Percentiles rank a stretch among this genome's conserved stretches.
phyloP scores from a whole-genome alignment of 805 yeast species.

The Danielia reshetovae region DNA sequence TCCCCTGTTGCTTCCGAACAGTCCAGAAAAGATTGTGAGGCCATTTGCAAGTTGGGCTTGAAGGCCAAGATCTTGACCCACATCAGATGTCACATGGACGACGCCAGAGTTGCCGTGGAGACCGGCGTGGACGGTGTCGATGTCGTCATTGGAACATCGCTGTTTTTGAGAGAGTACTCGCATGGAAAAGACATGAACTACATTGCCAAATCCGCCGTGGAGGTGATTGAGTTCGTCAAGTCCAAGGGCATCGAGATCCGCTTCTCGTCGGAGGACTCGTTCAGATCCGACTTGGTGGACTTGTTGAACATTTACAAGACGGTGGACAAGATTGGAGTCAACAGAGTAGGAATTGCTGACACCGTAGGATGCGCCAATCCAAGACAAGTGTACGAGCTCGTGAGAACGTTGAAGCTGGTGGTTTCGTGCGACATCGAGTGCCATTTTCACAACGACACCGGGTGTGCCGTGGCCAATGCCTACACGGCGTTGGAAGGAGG shows the following conservation, averaged over 20 bases:
- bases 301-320: slow-evolving; percentile 92
- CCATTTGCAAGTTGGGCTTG: slow-evolving; percentile 94
- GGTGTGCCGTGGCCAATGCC: slow-evolving; percentile 98
- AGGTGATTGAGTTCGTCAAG: slow-evolving; percentile 96
- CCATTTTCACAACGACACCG: slow-evolving; percentile 98
- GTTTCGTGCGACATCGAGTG: slow-evolving; percentile 97
- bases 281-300: slow-evolving; percentile 95
- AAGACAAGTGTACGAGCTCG: slow-evolving; percentile 95
- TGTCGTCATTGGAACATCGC: slow-evolving; percentile 96
- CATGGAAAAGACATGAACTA: slow-evolving; percentile 99
- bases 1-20: slow-evolving; percentile 98
- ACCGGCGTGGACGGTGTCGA: slow-evolving; percentile 99
- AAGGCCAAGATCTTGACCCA: slow-evolving; percentile 95
- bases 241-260: slow-evolving; percentile 95
- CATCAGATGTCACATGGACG: slow-evolving; percentile 98
- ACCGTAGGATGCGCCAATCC: slow-evolving; percentile 99
- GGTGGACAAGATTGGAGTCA: slow-evolving; percentile 95
- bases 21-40: slow-evolving; percentile 90
- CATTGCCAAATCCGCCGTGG: slow-evolving; percentile 92
- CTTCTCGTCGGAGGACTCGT: slow-evolving; percentile 95
- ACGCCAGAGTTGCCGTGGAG: slow-evolving; percentile 93
- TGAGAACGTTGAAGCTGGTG: slow-evolving; percentile 87
- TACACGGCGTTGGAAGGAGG: slow-evolving; percentile 98
- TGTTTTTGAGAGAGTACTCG: slow-evolving; percentile 87
- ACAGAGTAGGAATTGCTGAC: slow-evolving; percentile 98